These are phyloP conservation scores for Musa troglodytarum DNA, from an alignment of 176 grass and related monocot species.

Conservation along the genomic window DNA sequence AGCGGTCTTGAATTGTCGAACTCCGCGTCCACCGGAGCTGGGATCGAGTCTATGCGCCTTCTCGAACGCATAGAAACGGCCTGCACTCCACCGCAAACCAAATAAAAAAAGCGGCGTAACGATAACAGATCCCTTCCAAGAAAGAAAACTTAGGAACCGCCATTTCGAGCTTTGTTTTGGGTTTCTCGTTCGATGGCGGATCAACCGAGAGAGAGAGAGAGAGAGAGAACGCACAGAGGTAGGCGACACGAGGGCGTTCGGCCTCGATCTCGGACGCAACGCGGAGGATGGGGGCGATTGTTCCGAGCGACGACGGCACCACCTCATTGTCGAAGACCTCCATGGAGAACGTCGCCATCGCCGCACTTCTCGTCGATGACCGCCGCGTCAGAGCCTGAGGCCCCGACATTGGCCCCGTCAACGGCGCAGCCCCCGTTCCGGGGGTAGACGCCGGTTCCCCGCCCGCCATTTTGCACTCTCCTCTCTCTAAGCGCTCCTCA, in stretches of 20 bases:
- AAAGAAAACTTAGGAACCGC: too few relatives aligned
- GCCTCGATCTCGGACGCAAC: slow-evolving; percentile 77
- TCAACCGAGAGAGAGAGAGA: background rate
- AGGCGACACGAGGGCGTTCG: slow-evolving; percentile 78
- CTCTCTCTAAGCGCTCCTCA: slow-evolving; percentile 1
- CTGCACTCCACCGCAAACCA: slow-evolving; percentile 15
- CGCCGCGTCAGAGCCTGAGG: slow-evolving; percentile 43
- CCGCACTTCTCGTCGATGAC: slow-evolving; percentile 54
- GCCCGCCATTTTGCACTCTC: background rate
- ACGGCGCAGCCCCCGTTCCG: background rate
- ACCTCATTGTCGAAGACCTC: slow-evolving; percentile 98
- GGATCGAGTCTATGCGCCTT: slow-evolving; percentile 87
- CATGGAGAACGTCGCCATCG: slow-evolving; percentile 78
- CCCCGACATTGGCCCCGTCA: slow-evolving; percentile 14
- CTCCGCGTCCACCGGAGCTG: slow-evolving; percentile 74
- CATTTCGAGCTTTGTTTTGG: too few relatives aligned
- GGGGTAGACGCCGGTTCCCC: background rate
- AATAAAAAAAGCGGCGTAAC: background rate
- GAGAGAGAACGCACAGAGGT: slow-evolving; percentile 45
- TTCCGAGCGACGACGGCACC: slow-evolving; percentile 65
- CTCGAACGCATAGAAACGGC: slow-evolving; percentile 91
- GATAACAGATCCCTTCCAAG: background rate
- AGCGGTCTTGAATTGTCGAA: slow-evolving; percentile 86
- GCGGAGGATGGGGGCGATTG: slow-evolving; percentile 79
- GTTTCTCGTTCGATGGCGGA: too few relatives aligned